Evolutionary conservation across 768 basidiomycete genomes (phyloP).

Genomic region (Suillus alpinus): DNA sequence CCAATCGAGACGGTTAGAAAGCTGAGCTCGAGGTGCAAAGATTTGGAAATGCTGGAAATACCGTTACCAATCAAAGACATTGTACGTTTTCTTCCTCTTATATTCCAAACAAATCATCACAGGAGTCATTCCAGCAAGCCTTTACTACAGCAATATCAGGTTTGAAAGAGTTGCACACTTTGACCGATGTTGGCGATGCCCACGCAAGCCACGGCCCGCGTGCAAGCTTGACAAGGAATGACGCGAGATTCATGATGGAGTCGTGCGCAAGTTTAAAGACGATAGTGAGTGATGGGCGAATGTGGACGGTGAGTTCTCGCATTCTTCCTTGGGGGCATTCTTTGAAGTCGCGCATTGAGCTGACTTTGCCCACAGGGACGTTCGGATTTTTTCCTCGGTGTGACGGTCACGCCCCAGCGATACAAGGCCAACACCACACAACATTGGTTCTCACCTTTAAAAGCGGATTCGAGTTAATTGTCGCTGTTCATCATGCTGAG

Average conservation of each 20-base stretch:
- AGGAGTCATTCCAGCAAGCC: conserved; percentile 9
- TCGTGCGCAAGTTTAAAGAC: conserved; percentile 39
- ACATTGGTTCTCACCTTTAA: background rate
- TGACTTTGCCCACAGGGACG: background rate
- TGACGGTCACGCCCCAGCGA: background rate
- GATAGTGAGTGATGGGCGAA: conserved; percentile 46
- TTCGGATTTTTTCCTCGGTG: background rate
- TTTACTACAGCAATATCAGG: conserved; percentile 37
- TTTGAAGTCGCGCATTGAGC: background rate
- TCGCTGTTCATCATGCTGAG: background rate
- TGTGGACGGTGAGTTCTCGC: conserved; percentile 51
- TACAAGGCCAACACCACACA: background rate
- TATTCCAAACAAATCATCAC: background rate
- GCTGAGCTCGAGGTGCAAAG: conserved; percentile 41
- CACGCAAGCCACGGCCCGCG: conserved; percentile 42
- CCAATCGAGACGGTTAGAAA: conserved; percentile 35
- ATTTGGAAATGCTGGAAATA: conserved; percentile 50
- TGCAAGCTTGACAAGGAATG: conserved; percentile 35
- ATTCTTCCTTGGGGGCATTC: conserved; percentile 2
- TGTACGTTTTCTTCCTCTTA: conserved; percentile 27
- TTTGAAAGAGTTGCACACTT: conserved; percentile 39
- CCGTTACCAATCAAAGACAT: conserved; percentile 51
- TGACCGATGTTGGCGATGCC: conserved; percentile 42
- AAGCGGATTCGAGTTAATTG: background rate
- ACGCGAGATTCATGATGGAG: conserved; percentile 41